Percentiles rank a stretch among this genome's conserved stretches.
Evolutionary conservation across 805 yeast genomes (phyloP).

Genomic region (Wickerhamomyces sydowiorum): DNA sequence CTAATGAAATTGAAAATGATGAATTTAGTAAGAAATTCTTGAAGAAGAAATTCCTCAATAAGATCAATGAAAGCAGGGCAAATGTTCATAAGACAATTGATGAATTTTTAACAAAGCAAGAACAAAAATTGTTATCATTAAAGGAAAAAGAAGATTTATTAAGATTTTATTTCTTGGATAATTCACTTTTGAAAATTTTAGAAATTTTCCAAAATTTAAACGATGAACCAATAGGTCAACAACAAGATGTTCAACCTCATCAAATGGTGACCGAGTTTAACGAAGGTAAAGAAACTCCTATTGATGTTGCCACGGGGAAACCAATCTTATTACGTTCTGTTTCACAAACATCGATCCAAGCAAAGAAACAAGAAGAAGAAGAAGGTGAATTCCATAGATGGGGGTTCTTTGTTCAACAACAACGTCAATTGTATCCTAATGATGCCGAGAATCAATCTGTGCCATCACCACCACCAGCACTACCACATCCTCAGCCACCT

Average conservation of each 20-base stretch:
- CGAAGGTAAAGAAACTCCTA: conserved; percentile 44
- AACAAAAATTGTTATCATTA: conserved; percentile 44
- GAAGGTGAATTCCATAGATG: conserved; percentile 90
- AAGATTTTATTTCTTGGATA: conserved; percentile 62
- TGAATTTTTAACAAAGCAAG: conserved; percentile 53
- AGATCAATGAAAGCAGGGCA: conserved; percentile 31
- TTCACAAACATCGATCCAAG: conserved; percentile 60
- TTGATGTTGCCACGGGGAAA: conserved; percentile 66
- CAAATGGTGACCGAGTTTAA: conserved; percentile 65
- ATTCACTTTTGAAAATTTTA: conserved; percentile 54
- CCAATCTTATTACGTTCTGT: conserved; percentile 61
- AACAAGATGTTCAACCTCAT: conserved; percentile 41
- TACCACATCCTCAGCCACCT: background rate
- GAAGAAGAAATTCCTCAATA: conserved; percentile 34
- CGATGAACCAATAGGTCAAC: conserved; percentile 5
- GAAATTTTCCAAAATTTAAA: conserved; percentile 27
- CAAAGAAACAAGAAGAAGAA: conserved; percentile 77
- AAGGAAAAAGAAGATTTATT: conserved; percentile 75
- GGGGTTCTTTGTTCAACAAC: conserved; percentile 75
- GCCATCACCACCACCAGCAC: conserved; percentile 12
- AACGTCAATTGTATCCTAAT: conserved; percentile 32
- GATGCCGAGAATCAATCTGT: background rate
- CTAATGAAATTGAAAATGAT: conserved; percentile 19
- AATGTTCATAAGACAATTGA: conserved; percentile 45
- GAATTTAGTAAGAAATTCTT: conserved; percentile 31